phyloP scores from a whole-genome alignment of 768 basidiomycete genomes.

The Rhodotorula taiwanensis region DNA sequence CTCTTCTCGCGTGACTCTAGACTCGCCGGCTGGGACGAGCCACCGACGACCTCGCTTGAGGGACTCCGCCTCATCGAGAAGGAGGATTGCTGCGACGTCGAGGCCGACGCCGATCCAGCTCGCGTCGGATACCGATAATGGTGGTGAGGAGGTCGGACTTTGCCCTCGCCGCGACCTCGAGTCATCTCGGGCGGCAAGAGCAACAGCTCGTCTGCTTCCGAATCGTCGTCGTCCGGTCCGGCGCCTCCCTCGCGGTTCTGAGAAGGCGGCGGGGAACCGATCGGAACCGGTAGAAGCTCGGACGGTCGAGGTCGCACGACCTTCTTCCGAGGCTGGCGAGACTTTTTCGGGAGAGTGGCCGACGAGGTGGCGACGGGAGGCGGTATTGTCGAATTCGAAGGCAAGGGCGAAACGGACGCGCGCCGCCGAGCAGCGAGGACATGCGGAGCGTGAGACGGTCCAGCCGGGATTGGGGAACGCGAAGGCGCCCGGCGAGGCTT shows the following conservation, averaged over 20 bases:
- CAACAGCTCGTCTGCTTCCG: not conserved
- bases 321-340: not conserved
- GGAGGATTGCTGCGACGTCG: no score
- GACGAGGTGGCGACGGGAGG: no score
- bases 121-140: not conserved
- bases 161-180: conserved; percentile 14
- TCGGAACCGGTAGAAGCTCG: conserved; percentile 1
- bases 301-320: conserved; percentile 1
- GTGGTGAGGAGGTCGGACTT: not conserved
- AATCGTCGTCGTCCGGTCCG: not conserved
- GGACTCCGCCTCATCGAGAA: not conserved
- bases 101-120: no score
- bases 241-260: no score
- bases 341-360: no score
- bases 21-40: not conserved
- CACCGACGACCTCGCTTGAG: not conserved
- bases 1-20: conserved; percentile 1
- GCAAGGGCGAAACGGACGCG: conserved; percentile 2
- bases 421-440: conserved; percentile 5
- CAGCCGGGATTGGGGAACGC: not conserved
- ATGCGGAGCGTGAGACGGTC: conserved; percentile 10
- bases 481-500: not conserved
- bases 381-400: no score
- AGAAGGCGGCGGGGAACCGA: not conserved
- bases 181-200: conserved; percentile 10